These are phyloP conservation scores for Dillenia suffruticosa DNA, from an alignment of 164 flowering plant species.

Conservation along the genomic window DNA sequence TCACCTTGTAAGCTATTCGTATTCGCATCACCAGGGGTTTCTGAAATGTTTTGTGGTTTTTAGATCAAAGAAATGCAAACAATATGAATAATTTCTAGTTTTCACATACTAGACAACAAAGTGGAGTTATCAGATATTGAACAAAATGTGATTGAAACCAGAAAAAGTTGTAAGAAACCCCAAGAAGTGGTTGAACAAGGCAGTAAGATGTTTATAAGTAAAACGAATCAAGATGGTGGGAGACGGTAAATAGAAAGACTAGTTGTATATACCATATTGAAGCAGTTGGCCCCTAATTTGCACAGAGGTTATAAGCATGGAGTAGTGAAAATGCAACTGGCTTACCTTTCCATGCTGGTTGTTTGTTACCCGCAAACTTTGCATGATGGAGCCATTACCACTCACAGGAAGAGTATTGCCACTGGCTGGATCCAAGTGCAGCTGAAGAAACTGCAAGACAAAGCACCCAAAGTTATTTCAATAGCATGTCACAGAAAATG, in stretches of 20 bases:
- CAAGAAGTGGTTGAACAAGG: too few species aligned
- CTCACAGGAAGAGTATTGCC: constrained; percentile 71
- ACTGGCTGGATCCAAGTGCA: constrained; percentile 90
- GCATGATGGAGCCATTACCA: constrained; percentile 68
- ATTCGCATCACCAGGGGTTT: constrained; percentile 91
- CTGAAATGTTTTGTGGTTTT: constrained; percentile 30
- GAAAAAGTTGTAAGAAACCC: not conserved
- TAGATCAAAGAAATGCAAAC: not conserved
- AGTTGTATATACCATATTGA: too few species aligned
- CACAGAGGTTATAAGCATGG: too few species aligned
- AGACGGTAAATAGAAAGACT: too few species aligned
- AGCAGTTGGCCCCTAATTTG: too few species aligned
- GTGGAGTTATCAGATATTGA: not conserved
- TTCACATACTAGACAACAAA: not conserved
- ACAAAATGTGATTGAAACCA: not conserved
- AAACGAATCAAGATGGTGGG: not conserved
- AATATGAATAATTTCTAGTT: too few species aligned
- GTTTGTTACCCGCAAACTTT: constrained; percentile 66
- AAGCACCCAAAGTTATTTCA: constrained; percentile 9
- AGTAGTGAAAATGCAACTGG: not conserved
- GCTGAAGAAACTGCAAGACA: constrained; percentile 75
- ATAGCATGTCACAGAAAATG: not conserved
- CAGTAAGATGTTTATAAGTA: not conserved
- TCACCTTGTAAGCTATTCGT: constrained; percentile 75
- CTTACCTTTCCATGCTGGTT: constrained; percentile 94